These are phyloP conservation scores for Monoraphidium neglectum DNA, from an alignment of 139 green algal species.

Conservation along the genomic window DNA sequence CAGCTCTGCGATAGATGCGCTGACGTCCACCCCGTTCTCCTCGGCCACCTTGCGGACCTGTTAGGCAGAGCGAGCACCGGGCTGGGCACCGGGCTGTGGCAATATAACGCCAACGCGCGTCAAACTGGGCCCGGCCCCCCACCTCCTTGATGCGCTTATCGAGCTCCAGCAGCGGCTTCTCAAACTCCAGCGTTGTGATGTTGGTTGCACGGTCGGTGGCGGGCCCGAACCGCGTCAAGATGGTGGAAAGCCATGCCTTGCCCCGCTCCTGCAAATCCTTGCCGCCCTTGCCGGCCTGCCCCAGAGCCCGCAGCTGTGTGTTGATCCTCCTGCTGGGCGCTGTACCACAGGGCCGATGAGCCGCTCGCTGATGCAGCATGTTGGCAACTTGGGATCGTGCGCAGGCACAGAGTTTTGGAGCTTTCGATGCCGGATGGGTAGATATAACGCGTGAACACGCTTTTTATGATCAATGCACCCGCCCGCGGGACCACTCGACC, in stretches of 20 bases:
- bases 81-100: neutral
- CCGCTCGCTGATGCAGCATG: too few species aligned
- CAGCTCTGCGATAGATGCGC: constrained; percentile 81
- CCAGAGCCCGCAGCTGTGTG: too few species aligned
- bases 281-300: too few species aligned
- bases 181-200: constrained; percentile 86
- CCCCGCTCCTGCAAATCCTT: neutral
- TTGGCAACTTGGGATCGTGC: too few species aligned
- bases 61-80: neutral
- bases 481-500: too few species aligned
- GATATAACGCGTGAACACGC: too few species aligned
- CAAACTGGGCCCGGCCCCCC: neutral
- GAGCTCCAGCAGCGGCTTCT: constrained; percentile 95
- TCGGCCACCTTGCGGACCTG: constrained; percentile 91
- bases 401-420: too few species aligned
- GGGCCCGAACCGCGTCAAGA: constrained; percentile 78
- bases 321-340: too few species aligned
- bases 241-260: constrained; percentile 62
- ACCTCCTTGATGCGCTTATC: constrained; percentile 98
- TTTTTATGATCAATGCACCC: too few species aligned
- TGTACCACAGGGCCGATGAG: too few species aligned
- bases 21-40: constrained; percentile 93
- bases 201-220: constrained; percentile 72
- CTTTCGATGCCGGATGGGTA: too few species aligned
- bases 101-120: constrained; percentile 17